A percentile compares a stretch with the other conserved stretches of the same genome.
phyloP scores from a whole-genome alignment of 306 rosid genomes.

The Medicago arabica region DNA sequence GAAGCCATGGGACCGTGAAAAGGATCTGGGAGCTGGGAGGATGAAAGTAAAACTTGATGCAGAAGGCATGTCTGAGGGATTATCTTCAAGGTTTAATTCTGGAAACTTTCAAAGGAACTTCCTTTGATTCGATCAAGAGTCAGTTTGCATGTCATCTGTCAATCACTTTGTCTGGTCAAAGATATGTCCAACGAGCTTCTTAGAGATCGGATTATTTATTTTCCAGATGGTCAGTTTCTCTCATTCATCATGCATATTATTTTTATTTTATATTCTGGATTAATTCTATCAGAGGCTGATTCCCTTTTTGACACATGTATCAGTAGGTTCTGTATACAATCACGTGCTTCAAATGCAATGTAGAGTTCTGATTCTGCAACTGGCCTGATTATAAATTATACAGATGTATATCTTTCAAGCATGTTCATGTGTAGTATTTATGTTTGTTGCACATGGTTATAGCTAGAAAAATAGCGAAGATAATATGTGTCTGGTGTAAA shows the following conservation, averaged over 20 bases:
- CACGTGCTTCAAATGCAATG: constrained; percentile 27
- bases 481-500: no score
- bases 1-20: constrained; percentile 99
- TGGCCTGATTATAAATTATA: constrained; percentile 6
- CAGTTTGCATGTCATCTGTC: constrained; percentile 19
- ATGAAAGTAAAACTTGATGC: constrained; percentile 70
- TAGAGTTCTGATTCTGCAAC: constrained; percentile 30
- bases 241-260: constrained; percentile 13
- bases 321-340: constrained; percentile 32
- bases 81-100: constrained; percentile 81
- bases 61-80: constrained; percentile 70
- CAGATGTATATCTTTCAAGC: constrained; percentile 29
- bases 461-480: neutral
- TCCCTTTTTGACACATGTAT: constrained; percentile 12
- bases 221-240: constrained; percentile 37
- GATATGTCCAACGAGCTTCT: constrained; percentile 21
- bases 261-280: constrained; percentile 21
- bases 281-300: constrained; percentile 19
- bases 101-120: constrained; percentile 82
- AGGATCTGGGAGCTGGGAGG: constrained; percentile 85
- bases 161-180: constrained; percentile 25
- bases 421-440: constrained; percentile 21
- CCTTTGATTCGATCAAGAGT: constrained; percentile 53
- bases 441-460: constrained; percentile 26
- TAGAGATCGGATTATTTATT: constrained; percentile 22